Evolutionary conservation across 495 filamentous ascomycete species (phyloP).

Genomic region (Bathelium albidoporum): DNA sequence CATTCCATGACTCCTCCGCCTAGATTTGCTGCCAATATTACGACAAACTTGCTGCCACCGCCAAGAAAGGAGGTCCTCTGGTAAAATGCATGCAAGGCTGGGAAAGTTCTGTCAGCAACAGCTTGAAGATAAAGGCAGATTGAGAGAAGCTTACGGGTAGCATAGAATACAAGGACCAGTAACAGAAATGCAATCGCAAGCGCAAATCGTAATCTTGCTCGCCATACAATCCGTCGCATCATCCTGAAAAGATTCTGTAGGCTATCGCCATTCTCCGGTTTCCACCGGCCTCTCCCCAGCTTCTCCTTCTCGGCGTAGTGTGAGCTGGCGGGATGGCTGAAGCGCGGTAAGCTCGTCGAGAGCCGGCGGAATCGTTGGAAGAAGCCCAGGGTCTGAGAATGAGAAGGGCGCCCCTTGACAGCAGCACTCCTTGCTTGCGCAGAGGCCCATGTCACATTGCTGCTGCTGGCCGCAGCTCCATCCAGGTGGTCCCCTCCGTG

Average conservation of each 20-base stretch:
- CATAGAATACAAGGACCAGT: slow-evolving; percentile 54
- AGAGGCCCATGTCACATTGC: slow-evolving; percentile 63
- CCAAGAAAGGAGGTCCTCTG: slow-evolving; percentile 53
- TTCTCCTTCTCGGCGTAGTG: slow-evolving; percentile 71
- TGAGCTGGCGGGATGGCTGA: slow-evolving; percentile 33
- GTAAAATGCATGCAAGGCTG: slow-evolving; percentile 39
- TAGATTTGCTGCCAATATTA: slow-evolving; percentile 87
- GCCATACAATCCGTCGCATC: slow-evolving; percentile 36
- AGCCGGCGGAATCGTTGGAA: slow-evolving; percentile 69
- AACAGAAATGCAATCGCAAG: slow-evolving; percentile 50
- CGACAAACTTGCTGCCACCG: slow-evolving; percentile 81
- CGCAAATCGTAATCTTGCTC: slow-evolving; percentile 49
- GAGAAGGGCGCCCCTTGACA: slow-evolving; percentile 70
- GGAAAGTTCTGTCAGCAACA: slow-evolving; percentile 28
- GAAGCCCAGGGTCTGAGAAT: slow-evolving; percentile 69
- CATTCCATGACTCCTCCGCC: slow-evolving; percentile 98
- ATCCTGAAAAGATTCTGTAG: slow-evolving; percentile 23
- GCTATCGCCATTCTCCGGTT: slow-evolving; percentile 25
- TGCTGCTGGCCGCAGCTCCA: slow-evolving; percentile 30
- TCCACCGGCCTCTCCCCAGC: slow-evolving; percentile 43
- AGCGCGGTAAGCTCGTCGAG: slow-evolving; percentile 64
- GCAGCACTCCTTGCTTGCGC: slow-evolving; percentile 69
- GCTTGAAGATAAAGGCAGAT: slow-evolving; percentile 38
- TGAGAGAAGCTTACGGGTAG: slow-evolving; percentile 47
- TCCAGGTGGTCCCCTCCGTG: slow-evolving; percentile 33